Conservation (phyloP, 345 rosid genomes). For the Microthlaspi erraticum region DNA sequence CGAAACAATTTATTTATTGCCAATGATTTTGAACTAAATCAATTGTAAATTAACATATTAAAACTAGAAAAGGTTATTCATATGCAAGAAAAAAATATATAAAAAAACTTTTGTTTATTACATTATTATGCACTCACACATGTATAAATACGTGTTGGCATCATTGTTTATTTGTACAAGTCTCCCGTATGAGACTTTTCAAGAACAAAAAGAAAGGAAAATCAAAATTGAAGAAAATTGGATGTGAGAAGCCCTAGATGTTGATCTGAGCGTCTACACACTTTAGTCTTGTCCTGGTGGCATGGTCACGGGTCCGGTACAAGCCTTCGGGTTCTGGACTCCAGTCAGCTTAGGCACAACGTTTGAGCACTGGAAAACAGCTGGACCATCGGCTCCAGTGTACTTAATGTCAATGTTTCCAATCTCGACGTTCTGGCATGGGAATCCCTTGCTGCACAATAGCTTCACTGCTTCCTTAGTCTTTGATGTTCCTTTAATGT, state of each 20-base stretch:
- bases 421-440: constrained; percentile 50
- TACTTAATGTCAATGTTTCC: constrained; percentile 48
- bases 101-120: constrained; percentile 2
- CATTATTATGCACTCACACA: constrained; percentile 5
- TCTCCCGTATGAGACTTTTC: not conserved
- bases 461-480: constrained; percentile 53
- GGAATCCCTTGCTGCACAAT: constrained; percentile 53
- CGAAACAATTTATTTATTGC: no score
- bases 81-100: not conserved
- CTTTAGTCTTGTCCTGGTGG: not conserved
- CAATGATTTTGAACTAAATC: no score
- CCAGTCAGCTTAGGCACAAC: constrained; percentile 48
- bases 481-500: constrained; percentile 54
- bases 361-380: constrained; percentile 46
- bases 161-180: constrained; percentile 15
- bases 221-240: not conserved
- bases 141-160: constrained; percentile 22
- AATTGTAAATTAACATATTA: no score
- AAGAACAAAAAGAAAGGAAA: not conserved
- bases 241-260: constrained; percentile 3
- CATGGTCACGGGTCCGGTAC: constrained; percentile 23
- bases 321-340: constrained; percentile 42
- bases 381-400: constrained; percentile 43
- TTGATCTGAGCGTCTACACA: constrained; percentile 2
- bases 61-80: not conserved